These are phyloP conservation scores for Colletotrichum cordylinicola DNA, from an alignment of 2,329 filamentous ascomycete species.

Conservation along the genomic window DNA sequence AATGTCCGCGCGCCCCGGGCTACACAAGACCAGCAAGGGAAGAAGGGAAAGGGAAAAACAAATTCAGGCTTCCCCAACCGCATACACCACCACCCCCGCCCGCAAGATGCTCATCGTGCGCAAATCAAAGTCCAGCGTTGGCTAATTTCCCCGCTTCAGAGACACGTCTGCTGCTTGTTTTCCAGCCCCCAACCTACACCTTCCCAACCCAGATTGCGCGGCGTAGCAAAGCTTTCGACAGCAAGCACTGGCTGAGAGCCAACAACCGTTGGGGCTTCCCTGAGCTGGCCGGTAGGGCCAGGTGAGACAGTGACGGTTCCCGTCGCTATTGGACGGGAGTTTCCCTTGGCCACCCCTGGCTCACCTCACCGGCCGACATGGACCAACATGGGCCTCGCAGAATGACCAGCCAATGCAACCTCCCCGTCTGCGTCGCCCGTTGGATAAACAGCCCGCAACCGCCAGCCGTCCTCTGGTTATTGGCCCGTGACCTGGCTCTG, in stretches of 20 bases:
- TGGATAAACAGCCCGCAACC: conserved; percentile 6
- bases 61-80: neutral
- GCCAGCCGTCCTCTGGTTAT: conserved; percentile 2
- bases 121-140: neutral
- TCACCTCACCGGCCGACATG: conserved; percentile 1
- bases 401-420: conserved; percentile 12
- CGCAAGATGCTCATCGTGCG: neutral
- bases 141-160: conserved; percentile 1
- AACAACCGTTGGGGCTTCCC: neutral
- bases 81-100: neutral
- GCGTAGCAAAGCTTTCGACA: conserved; percentile 7
- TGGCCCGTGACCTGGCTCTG: neutral
- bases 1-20: neutral
- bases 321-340: neutral
- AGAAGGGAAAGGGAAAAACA: neutral
- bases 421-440: conserved; percentile 3
- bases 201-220: neutral
- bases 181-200: neutral
- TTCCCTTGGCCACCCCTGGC: neutral
- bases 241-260: conserved; percentile 3
- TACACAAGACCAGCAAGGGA: neutral
- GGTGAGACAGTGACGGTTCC: neutral
- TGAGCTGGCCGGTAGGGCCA: conserved; percentile 11
- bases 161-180: neutral
- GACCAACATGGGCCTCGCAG: conserved; percentile 9